phyloP scores from a whole-genome alignment of 2,329 filamentous ascomycete genomes.

The Diplodia intermedia region DNA sequence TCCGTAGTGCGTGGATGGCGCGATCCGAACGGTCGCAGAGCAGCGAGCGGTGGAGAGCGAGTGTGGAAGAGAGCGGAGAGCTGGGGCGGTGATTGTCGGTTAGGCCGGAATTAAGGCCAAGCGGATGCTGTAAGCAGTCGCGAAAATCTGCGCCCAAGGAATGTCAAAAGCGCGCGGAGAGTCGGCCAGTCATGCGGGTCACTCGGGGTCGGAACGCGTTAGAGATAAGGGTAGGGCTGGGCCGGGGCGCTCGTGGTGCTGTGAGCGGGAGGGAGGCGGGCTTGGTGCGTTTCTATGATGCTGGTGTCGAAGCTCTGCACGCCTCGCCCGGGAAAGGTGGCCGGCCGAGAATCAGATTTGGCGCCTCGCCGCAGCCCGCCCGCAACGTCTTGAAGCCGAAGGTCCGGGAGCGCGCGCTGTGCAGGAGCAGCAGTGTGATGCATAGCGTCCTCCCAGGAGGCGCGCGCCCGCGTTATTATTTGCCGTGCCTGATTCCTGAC shows the following conservation, averaged over 20 bases:
- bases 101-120: slow-evolving; percentile 37
- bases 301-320: slow-evolving; percentile 27
- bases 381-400: slow-evolving; percentile 31
- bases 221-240: slow-evolving; percentile 27
- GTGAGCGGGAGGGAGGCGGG: slow-evolving; percentile 11
- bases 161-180: slow-evolving; percentile 27
- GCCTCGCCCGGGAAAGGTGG: slow-evolving; percentile 28
- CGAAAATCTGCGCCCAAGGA: slow-evolving; percentile 32
- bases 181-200: slow-evolving; percentile 23
- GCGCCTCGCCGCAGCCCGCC: slow-evolving; percentile 19
- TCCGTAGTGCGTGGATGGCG: background rate
- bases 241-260: slow-evolving; percentile 15
- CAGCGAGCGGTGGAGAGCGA: slow-evolving; percentile 26
- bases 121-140: slow-evolving; percentile 32
- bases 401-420: slow-evolving; percentile 24
- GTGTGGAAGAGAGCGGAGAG: slow-evolving; percentile 26
- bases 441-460: slow-evolving; percentile 28
- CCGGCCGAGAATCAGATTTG: slow-evolving; percentile 27
- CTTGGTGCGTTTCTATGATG: slow-evolving; percentile 26
- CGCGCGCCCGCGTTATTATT: slow-evolving; percentile 24
- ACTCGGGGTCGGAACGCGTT: slow-evolving; percentile 25
- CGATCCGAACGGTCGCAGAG: slow-evolving; percentile 27
- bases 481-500: slow-evolving; percentile 29
- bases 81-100: slow-evolving; percentile 34
- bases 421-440: slow-evolving; percentile 7